phyloP scores from a whole-genome alignment of 805 yeast species.

The Ogataea henricii region DNA sequence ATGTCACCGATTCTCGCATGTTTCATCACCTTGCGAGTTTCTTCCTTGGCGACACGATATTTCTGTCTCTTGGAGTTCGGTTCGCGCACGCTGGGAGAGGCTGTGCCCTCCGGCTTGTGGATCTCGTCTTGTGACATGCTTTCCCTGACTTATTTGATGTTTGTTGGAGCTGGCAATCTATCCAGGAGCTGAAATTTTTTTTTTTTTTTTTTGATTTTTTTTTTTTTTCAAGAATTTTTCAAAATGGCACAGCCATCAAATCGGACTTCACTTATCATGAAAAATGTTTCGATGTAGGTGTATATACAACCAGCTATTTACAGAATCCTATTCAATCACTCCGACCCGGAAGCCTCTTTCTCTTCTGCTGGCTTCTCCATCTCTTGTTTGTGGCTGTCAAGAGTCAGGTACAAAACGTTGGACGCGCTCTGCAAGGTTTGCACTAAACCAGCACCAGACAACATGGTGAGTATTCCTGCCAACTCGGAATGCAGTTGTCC shows the following conservation, averaged over 20 bases:
- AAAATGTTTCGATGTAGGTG: slow-evolving; percentile 1
- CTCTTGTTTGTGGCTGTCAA: slow-evolving; percentile 56
- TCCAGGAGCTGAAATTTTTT: background rate
- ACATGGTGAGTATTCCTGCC: slow-evolving; percentile 76
- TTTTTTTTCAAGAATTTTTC: slow-evolving; percentile 2
- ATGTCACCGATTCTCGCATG: slow-evolving; percentile 46
- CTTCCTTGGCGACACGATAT: slow-evolving; percentile 51
- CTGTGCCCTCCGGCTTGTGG: background rate
- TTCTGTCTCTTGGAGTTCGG: slow-evolving; percentile 43
- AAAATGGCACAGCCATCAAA: slow-evolving; percentile 13
- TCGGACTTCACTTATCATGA: background rate
- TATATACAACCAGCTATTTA: slow-evolving; percentile 11
- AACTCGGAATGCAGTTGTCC: slow-evolving; percentile 77
- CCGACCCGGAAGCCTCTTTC: slow-evolving; percentile 4
- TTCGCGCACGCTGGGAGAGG: background rate
- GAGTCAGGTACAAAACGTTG: slow-evolving; percentile 67
- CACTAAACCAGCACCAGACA: slow-evolving; percentile 89
- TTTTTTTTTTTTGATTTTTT: background rate
- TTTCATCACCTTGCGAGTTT: slow-evolving; percentile 45
- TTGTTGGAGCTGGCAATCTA: background rate
- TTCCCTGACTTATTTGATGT: background rate
- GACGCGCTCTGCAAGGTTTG: slow-evolving; percentile 75
- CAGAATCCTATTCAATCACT: background rate
- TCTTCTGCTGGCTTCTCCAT: slow-evolving; percentile 23
- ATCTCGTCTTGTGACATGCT: background rate